These are phyloP conservation scores for Breynia disticha DNA, from an alignment of 441 rosid genomes.

Conservation along the genomic window DNA sequence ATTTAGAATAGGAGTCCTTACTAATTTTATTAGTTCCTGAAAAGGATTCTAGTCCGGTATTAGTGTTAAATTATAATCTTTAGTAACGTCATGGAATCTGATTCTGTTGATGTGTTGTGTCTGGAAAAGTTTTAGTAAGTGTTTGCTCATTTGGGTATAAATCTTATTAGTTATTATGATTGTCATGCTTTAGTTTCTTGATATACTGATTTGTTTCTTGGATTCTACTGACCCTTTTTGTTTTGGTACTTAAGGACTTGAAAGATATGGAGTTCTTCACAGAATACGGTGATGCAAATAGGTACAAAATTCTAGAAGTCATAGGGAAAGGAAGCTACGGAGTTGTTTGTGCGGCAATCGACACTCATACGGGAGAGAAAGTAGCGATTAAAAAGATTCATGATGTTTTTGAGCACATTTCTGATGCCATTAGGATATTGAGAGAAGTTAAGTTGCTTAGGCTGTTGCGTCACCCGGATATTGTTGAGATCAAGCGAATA, in stretches of 20 bases:
- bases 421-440: constrained; percentile 81
- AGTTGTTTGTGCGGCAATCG: constrained; percentile 91
- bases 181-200: neutral
- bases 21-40: no score
- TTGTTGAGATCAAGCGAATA: constrained; percentile 87
- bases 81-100: no score
- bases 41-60: no score
- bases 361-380: constrained; percentile 83
- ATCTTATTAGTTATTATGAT: neutral
- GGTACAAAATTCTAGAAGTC: constrained; percentile 75
- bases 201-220: neutral
- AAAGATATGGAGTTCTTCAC: constrained; percentile 85
- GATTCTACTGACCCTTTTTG: constrained; percentile 11
- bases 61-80: no score
- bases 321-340: constrained; percentile 99
- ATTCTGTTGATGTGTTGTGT: no score
- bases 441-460: constrained; percentile 89
- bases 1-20: no score
- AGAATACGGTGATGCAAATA: constrained; percentile 90
- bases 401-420: constrained; percentile 76
- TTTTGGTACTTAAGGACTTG: constrained; percentile 40
- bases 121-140: no score
- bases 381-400: constrained; percentile 89
- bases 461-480: constrained; percentile 88
- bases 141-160: neutral